These are phyloP conservation scores for Zizania palustris DNA, from an alignment of 202 grass and related monocot genomes.

Conservation along the genomic window DNA sequence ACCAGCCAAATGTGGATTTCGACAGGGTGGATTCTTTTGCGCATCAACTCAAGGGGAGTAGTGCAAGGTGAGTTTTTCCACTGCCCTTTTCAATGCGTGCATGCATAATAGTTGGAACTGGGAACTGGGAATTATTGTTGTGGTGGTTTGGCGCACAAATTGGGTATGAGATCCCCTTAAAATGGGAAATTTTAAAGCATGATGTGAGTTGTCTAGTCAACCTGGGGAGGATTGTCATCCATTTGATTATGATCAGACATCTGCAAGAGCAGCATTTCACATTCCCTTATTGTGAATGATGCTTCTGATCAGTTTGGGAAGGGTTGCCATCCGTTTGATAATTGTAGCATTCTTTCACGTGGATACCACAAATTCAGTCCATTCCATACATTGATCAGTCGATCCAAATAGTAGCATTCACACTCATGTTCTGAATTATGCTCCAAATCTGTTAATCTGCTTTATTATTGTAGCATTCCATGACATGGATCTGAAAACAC, in stretches of 20 bases:
- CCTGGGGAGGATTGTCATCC: not conserved
- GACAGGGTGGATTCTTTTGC: conserved; percentile 49
- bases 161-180: not conserved
- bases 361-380: not conserved
- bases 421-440: not conserved
- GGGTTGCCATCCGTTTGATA: not conserved
- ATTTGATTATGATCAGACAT: not conserved
- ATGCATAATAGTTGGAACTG: not conserved
- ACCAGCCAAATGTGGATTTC: conserved; percentile 57
- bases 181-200: conserved; percentile 11
- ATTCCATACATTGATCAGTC: not conserved
- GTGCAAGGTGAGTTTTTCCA: conserved; percentile 46
- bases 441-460: not conserved
- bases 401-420: not conserved
- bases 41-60: conserved; percentile 65
- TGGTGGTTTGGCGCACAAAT: not conserved
- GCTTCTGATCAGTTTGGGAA: not conserved
- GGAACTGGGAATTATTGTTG: conserved; percentile 3
- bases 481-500: not conserved
- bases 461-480: not conserved
- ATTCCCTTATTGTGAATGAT: not conserved
- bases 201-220: not conserved
- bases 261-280: not conserved
- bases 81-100: conserved; percentile 7
- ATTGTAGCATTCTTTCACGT: not conserved